Percentiles rank a stretch among this genome's conserved stretches.
phyloP scores from a whole-genome alignment of 164 flowering plant species.

The Litsea cubeba region DNA sequence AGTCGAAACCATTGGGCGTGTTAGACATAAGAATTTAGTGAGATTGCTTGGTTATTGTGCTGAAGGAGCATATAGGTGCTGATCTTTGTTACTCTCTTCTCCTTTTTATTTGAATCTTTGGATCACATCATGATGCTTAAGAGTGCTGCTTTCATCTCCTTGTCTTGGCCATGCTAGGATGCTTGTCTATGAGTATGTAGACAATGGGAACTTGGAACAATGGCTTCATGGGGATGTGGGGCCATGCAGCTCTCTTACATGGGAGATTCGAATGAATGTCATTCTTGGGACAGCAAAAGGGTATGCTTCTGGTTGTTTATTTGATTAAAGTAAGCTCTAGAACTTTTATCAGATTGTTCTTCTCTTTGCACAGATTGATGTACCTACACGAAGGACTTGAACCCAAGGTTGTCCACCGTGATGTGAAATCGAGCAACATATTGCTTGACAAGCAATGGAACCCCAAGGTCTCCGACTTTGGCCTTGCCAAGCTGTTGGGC shows the following conservation, averaged over 20 bases:
- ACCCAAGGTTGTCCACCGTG: constrained; percentile 92
- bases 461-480: constrained; percentile 85
- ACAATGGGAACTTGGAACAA: constrained; percentile 82
- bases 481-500: constrained; percentile 79
- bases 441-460: constrained; percentile 78
- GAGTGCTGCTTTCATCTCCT: neutral
- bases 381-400: constrained; percentile 90
- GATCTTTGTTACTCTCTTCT: neutral
- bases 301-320: constrained; percentile 24
- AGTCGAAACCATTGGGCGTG: constrained; percentile 90
- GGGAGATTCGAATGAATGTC: constrained; percentile 78
- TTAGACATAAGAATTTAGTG: constrained; percentile 83
- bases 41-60: constrained; percentile 88
- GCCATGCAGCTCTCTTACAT: constrained; percentile 61
- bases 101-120: neutral
- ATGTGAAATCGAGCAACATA: constrained; percentile 84
- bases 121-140: neutral
- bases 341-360: neutral
- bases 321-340: neutral
- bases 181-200: constrained; percentile 82
- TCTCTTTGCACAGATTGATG: constrained; percentile 40
- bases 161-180: constrained; percentile 38
- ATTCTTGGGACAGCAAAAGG: constrained; percentile 86
- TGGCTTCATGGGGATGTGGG: constrained; percentile 92
- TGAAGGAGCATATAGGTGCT: constrained; percentile 91